Evolutionary conservation across 306 rosid genomes (phyloP).

Genomic region (Ammopiptanthus mongolicus): DNA sequence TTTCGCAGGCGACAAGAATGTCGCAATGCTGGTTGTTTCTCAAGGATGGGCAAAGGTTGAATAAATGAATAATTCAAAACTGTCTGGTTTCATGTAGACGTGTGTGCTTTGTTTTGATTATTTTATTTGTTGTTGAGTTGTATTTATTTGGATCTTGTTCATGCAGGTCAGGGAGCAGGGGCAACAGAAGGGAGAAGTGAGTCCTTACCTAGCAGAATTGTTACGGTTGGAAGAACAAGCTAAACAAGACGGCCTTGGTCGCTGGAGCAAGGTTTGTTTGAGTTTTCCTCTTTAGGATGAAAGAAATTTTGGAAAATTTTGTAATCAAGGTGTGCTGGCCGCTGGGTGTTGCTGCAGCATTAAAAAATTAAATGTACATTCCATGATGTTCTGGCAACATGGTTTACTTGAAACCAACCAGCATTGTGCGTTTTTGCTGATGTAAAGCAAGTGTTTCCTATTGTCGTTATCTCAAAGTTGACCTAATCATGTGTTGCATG

Average conservation of each 20-base stretch:
- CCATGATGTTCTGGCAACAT: background rate
- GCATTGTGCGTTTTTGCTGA: background rate
- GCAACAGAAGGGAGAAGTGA: constrained; percentile 83
- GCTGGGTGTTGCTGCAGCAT: background rate
- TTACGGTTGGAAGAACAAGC: constrained; percentile 82
- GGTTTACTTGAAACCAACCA: constrained; percentile 12
- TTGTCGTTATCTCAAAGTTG: background rate
- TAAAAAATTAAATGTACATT: background rate
- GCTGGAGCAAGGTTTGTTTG: constrained; percentile 83
- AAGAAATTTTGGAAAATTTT: background rate
- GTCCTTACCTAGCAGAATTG: constrained; percentile 80
- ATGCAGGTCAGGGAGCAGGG: constrained; percentile 87
- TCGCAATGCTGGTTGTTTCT: constrained; percentile 70
- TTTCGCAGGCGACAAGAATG: constrained; percentile 75
- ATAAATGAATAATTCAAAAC: background rate
- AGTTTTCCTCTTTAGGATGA: background rate
- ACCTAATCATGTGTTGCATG: background rate
- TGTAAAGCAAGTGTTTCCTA: background rate
- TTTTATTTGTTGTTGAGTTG: background rate
- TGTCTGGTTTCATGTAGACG: background rate
- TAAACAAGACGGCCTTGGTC: constrained; percentile 84
- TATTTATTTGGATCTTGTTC: constrained; percentile 15
- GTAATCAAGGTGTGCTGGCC: background rate
- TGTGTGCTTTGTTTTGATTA: background rate
- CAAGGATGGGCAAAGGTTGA: constrained; percentile 96